Evolutionary conservation across 2,329 filamentous ascomycete species (phyloP), one percentile per base, ranked within the genome.

Genomic region (Sporothrix mexicana): DNA sequence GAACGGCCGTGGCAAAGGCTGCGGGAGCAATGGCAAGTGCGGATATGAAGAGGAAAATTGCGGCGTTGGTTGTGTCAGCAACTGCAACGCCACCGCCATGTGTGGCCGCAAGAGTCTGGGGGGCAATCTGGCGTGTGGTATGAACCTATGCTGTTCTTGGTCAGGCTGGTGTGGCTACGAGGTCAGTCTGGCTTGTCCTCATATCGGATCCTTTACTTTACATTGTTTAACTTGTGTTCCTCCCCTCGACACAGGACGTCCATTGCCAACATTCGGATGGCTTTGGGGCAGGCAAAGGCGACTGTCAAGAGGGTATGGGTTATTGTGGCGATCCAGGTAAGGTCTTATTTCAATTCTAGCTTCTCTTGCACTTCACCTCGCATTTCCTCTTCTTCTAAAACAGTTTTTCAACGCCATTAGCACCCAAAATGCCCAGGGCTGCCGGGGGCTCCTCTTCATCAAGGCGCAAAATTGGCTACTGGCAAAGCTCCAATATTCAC

Each of bases 81-180:
- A 62, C 25, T 62, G 57, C 36, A 20, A 62, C 17, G 57, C 57
- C 12, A 62, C 25, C 2, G 57, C 57, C 57, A 62, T 62, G 30
- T 62, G 57, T 20, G 57, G 57, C 12, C 57, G 57, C 13, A 36
- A 43, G 13, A 62, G 57, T 12, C 3, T 17, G 12, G 25, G 13
- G 13, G 57, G 57, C 25, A 41, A 62, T 12, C 1, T 62, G 53
- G 20, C 53, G 4, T 57, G 53, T 25, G 53, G 53, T 1, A 57
- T 57, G 53, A 57, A 57, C 3, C 53, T 57, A 5, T 57, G 53
- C 20, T 57, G 53, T 9, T 57, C 53, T 5, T 57, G 25, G 6
- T 57, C 53, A 12, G 53, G 53, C 53, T 57, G 53, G 53, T 57
- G 53, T 9, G 53, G 53, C 20, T 57, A 57, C 20, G 53, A n/a